Evolutionary conservation across 1,139 yeast species (phyloP), one percentile per base, ranked within the genome.

Genomic region (Candida tunisiensis): DNA sequence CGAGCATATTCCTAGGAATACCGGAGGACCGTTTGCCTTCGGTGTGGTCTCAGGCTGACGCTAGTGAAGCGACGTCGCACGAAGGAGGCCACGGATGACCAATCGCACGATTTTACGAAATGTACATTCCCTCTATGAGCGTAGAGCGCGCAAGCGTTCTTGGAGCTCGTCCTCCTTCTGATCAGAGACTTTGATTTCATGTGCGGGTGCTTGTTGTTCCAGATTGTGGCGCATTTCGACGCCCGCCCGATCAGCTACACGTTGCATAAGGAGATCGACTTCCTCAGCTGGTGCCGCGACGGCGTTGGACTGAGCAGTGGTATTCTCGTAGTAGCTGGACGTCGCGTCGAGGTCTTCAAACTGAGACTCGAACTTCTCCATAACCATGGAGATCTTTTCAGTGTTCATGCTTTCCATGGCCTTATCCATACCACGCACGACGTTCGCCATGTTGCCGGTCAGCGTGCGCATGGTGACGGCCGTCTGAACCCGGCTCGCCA

Each of bases 211-310:
- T 55, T 35, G 44, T 34, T 42, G 59, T 32, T 67, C 78, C 47
- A 75, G 57, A 21, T 79, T 77, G 39, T 85, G 96, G 43, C 75
- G 75, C 61, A 88, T 62, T 48, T 91, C 98, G 26, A 91, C 60
- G 2, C 98, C 98, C 1, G 95, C 95, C 49, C 88, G 98, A 48
- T 91, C 99, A 0, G 98, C 98, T 19, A 91, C 88, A 51, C 80
- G 85, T 45, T 65, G 83, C 79, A 91, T 69, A 44, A 91, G 60
- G 34, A 77, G 68, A 49, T 88, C 96, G 17, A 91, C 98, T 40
- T 85, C 93, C 33, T 88, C 98, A 47, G 83, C 94, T 8, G 96
- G 98, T 4, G 92, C 80, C 16, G 77, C 66, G 35, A 79, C 65
- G 0, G 95, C 95, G 44, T 79, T 82, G 25, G 92, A 83, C 34